Evolutionary conservation across 305 asterid genomes (phyloP).

Genomic region (Ajuga reptans): DNA sequence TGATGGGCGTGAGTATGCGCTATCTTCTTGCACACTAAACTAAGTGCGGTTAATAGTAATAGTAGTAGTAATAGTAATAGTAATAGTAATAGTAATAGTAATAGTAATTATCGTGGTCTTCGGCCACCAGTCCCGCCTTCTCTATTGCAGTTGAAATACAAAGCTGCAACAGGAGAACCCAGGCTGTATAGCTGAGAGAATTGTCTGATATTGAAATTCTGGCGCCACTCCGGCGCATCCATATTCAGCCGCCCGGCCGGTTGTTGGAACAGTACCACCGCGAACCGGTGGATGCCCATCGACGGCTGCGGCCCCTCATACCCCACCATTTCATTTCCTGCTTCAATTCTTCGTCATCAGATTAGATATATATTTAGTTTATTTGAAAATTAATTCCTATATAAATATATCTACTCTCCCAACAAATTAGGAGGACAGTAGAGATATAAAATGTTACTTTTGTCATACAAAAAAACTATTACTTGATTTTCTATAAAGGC

Average conservation of each 20-base stretch:
- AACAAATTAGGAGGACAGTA: no score
- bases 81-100: no score
- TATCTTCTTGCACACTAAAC: not conserved
- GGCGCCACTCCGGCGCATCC: slow-evolving; percentile 35
- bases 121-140: slow-evolving; percentile 48
- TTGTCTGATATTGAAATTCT: slow-evolving; percentile 38
- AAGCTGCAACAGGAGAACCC: slow-evolving; percentile 46
- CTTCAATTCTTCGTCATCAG: not conserved
- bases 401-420: no score
- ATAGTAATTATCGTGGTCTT: slow-evolving; percentile 1
- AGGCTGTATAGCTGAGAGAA: slow-evolving; percentile 35
- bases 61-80: no score
- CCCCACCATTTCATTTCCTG: slow-evolving; percentile 44
- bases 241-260: slow-evolving; percentile 24
- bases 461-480: no score
- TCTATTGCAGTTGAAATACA: slow-evolving; percentile 42
- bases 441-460: no score
- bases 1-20: no score
- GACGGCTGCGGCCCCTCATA: slow-evolving; percentile 49
- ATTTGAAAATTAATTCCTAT: no score
- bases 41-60: no score
- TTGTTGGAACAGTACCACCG: slow-evolving; percentile 39
- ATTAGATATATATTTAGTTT: no score
- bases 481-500: no score
- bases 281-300: slow-evolving; percentile 52